phyloP scores from a whole-genome alignment of 441 rosid species.

The Adansonia gregorii region DNA sequence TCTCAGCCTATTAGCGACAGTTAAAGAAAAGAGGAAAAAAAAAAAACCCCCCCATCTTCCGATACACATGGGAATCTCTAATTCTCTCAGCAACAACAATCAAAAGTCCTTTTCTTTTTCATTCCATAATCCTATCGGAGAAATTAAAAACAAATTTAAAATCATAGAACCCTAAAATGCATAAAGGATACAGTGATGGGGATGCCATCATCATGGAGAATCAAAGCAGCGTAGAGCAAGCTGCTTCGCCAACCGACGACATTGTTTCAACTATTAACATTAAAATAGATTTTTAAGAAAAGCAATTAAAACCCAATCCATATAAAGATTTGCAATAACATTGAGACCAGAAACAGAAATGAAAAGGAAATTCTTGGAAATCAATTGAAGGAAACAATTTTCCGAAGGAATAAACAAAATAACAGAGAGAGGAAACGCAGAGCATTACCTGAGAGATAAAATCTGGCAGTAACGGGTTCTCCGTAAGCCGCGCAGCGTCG shows the following conservation, averaged over 20 bases:
- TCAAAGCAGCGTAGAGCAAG: slow-evolving; percentile 82
- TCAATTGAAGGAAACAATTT: background rate
- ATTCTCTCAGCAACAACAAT: background rate
- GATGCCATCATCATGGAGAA: slow-evolving; percentile 70
- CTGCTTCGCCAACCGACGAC: slow-evolving; percentile 65
- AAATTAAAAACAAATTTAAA: background rate
- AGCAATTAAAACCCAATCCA: background rate
- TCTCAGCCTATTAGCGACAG: slow-evolving; percentile 47
- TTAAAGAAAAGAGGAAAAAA: slow-evolving; percentile 7
- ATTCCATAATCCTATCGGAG: background rate
- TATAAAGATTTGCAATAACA: background rate
- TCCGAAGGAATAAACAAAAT: background rate
- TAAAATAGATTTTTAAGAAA: background rate
- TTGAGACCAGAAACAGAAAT: background rate
- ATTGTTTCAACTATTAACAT: slow-evolving; percentile 34
- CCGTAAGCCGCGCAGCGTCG: background rate
- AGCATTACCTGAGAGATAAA: slow-evolving; percentile 1
- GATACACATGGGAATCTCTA: background rate
- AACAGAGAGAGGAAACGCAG: background rate
- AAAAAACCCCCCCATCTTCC: background rate
- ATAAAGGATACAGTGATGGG: slow-evolving; percentile 61
- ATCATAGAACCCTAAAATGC: background rate
- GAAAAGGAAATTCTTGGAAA: background rate
- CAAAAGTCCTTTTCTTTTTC: background rate
- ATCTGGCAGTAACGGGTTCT: background rate